A percentile compares a stretch with the other conserved stretches of the same genome.
Conservation (phyloP, 139 green algal species). For the Picochlorum sp. region DNA sequence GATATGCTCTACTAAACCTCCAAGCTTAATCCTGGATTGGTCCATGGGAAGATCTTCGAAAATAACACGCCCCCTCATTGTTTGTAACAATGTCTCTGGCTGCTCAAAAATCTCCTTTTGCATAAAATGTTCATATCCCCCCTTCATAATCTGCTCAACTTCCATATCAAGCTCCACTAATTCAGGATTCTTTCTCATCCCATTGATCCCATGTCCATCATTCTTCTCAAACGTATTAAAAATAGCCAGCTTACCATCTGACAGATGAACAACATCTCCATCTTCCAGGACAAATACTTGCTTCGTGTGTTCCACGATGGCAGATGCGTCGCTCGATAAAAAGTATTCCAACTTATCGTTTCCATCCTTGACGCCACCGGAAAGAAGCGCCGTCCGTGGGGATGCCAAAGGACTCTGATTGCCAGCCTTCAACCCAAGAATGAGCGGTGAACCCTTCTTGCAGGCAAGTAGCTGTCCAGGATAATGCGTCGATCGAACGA, state of each 20-base stretch:
- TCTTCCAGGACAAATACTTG: conserved; percentile 17
- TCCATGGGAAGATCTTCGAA: conserved; percentile 21
- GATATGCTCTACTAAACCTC: conserved; percentile 62
- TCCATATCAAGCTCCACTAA: conserved; percentile 88
- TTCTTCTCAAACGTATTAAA: conserved; percentile 51
- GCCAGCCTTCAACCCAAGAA: conserved; percentile 71
- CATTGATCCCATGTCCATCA: conserved; percentile 11
- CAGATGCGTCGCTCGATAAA: conserved; percentile 86
- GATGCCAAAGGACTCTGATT: too few species aligned
- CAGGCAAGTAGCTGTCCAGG: conserved; percentile 93
- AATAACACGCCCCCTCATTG: conserved; percentile 68
- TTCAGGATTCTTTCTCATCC: conserved; percentile 42
- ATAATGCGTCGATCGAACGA: conserved; percentile 92
- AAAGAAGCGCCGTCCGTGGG: neutral
- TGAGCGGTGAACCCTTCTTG: conserved; percentile 88
- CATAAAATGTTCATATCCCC: conserved; percentile 93
- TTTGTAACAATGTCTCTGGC: conserved; percentile 77
- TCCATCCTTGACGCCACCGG: neutral
- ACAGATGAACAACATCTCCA: conserved; percentile 57
- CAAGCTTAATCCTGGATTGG: conserved; percentile 59
- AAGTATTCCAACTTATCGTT: conserved; percentile 75
- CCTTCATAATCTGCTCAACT: conserved; percentile 96
- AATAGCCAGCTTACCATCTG: conserved; percentile 55
- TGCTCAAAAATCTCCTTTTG: conserved; percentile 94
- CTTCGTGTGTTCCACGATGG: conserved; percentile 98